Conservation (phyloP, 805 yeast genomes). For the Wickerhamiella sorbophila region DNA sequence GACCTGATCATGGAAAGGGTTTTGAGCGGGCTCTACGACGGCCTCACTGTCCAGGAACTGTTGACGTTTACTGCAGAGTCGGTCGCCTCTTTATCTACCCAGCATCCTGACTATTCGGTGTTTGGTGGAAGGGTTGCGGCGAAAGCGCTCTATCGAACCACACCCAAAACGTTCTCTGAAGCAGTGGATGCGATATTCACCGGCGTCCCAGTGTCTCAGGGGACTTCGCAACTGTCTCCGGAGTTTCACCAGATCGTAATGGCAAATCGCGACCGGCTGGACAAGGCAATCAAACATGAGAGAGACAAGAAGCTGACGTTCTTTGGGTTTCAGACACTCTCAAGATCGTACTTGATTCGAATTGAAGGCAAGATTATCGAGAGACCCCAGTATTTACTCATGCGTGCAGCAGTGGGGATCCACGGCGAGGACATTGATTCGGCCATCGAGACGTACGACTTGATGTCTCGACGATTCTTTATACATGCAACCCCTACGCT, state of each 20-base stretch:
- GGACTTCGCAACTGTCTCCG: slow-evolving; percentile 48
- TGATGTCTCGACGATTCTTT: slow-evolving; percentile 71
- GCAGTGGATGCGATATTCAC: slow-evolving; percentile 51
- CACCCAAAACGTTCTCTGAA: slow-evolving; percentile 62
- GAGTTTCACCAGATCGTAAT: slow-evolving; percentile 42
- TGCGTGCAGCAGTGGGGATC: slow-evolving; percentile 83
- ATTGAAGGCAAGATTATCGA: slow-evolving; percentile 48
- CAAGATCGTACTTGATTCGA: slow-evolving; percentile 59
- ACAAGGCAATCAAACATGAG: slow-evolving; percentile 50
- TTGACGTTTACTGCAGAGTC: slow-evolving; percentile 61
- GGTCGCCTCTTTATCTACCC: slow-evolving; percentile 88
- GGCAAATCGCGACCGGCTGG: slow-evolving; percentile 43
- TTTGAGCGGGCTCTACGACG: slow-evolving; percentile 82
- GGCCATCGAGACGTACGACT: slow-evolving; percentile 62
- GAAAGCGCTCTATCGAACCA: slow-evolving; percentile 76
- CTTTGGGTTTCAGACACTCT: slow-evolving; percentile 81
- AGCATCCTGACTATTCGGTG: slow-evolving; percentile 87
- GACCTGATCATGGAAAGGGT: slow-evolving; percentile 78
- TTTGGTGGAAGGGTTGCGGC: slow-evolving; percentile 77
- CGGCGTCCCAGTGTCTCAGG: slow-evolving; percentile 48
- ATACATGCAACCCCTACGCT: slow-evolving; percentile 91
- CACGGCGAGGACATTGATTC: slow-evolving; percentile 49
- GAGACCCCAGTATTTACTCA: slow-evolving; percentile 72
- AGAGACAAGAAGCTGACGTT: slow-evolving; percentile 61
- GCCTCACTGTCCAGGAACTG: slow-evolving; percentile 52